Percentiles rank a stretch among this genome's conserved stretches.
phyloP scores from a whole-genome alignment of 2,329 filamentous ascomycete species.

The Dothistroma septosporum region DNA sequence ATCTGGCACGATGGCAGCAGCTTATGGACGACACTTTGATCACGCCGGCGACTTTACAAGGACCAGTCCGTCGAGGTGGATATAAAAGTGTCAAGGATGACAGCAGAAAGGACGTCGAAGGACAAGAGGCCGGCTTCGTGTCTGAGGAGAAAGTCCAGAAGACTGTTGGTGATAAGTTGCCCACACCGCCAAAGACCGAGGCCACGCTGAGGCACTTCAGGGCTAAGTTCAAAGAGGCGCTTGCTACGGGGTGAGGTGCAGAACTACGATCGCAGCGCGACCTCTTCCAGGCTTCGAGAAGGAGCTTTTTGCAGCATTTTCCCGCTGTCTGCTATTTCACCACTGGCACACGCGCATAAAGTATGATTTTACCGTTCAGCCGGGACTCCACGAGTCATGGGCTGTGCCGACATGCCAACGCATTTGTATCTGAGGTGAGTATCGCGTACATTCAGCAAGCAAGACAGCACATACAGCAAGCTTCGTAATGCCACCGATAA shows the following conservation, averaged over 20 bases:
- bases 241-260: slow-evolving; percentile 23
- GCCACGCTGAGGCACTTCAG: slow-evolving; percentile 33
- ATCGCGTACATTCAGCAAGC: background rate
- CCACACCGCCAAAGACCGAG: slow-evolving; percentile 32
- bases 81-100: slow-evolving; percentile 37
- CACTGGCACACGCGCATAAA: background rate
- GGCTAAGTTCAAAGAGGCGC: slow-evolving; percentile 32
- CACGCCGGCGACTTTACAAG: slow-evolving; percentile 54
- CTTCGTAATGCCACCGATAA: background rate
- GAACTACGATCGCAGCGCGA: background rate
- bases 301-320: background rate
- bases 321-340: background rate
- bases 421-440: background rate
- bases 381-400: background rate
- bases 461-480: background rate
- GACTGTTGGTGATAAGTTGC: slow-evolving; percentile 25
- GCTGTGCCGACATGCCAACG: background rate
- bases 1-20: slow-evolving; percentile 67
- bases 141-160: slow-evolving; percentile 31
- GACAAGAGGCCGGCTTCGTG: slow-evolving; percentile 25
- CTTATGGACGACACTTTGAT: slow-evolving; percentile 67
- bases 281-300: background rate
- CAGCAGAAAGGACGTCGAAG: slow-evolving; percentile 35
- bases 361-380: background rate
- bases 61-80: slow-evolving; percentile 47